Evolutionary conservation across 2,329 filamentous ascomycete species (phyloP), one percentile per base, ranked within the genome.

Genomic region (Calonectria pteridis): DNA sequence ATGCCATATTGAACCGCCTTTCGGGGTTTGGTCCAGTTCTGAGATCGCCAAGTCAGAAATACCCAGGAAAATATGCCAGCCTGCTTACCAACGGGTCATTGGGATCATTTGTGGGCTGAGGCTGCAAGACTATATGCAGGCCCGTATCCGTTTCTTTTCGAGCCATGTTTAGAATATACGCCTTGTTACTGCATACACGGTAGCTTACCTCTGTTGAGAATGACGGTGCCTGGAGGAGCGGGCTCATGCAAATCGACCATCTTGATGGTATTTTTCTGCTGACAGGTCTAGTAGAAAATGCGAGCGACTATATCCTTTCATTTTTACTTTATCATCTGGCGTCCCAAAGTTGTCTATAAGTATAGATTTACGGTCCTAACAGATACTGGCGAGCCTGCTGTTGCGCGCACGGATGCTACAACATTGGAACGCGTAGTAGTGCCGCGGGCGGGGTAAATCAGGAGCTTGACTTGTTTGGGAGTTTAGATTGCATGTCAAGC

Each of bases 1-100:
- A 92, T 82, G 2, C 82, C 72, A 58, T 95, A 78, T 26, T 79
- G 76, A 43, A 77, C 3, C 3, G 26, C 51, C 64, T 79, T 79
- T 18, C 74, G 66, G 3, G 23, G 20, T 5, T 49, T 72, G 6
- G 72, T 23, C 72, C 72, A 74, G 11, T 74, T 74, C 67, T 70
- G 26, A 53, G n/a, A n/a, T n/a, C 20, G 50, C 3, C 28, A 5
- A 31, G 50, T 53, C n/a, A 53, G 50, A 18, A 53, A 28, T 28
- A 6, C 9, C 1, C 2, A 5, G 14, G 50, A 53, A 18, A 31
- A 6, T 6, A 9, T 10, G 50, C 50, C 26, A 9, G 6, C 9
- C 23, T 18, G 18, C 50, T 29, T 31, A 53, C 50, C 50, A 53
- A 20, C 18, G 50, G 50, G 18, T 53, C 50, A 18, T 53, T 31